These are phyloP conservation scores for Septoria linicola DNA, from an alignment of 2,329 filamentous ascomycete genomes.

Conservation along the genomic window DNA sequence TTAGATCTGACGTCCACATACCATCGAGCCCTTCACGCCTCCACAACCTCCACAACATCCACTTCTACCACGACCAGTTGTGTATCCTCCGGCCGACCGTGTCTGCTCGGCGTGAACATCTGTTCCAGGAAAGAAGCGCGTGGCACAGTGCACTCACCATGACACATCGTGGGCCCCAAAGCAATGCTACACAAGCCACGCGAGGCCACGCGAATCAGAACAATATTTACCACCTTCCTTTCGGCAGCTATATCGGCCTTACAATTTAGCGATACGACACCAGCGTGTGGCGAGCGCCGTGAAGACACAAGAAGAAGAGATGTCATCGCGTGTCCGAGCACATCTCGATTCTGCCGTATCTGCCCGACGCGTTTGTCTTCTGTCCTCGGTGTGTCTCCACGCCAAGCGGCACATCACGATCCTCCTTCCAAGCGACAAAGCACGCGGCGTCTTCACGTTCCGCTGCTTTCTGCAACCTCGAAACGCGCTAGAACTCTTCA, in stretches of 20 bases:
- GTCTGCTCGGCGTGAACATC: not conserved
- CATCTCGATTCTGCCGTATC: not conserved
- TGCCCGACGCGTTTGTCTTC: not conserved
- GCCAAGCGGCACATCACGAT: not conserved
- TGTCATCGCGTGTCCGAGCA: not conserved
- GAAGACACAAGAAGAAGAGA: not conserved
- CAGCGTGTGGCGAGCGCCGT: not conserved
- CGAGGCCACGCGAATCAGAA: not conserved
- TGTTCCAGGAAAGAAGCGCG: not conserved
- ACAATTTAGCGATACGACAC: not conserved
- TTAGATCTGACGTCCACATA: conserved; percentile 12
- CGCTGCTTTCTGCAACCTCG: not conserved
- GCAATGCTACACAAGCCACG: not conserved
- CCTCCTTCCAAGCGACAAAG: not conserved
- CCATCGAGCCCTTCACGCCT: conserved; percentile 1
- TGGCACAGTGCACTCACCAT: not conserved
- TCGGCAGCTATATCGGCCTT: not conserved
- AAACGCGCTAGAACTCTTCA: conserved; percentile 6
- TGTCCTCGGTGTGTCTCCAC: not conserved
- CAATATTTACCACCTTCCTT: not conserved
- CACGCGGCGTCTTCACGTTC: not conserved
- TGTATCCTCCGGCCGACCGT: not conserved
- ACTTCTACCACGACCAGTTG: not conserved
- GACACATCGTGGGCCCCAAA: no score
- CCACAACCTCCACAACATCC: not conserved